Percentiles rank a stretch among this genome's conserved stretches.
phyloP scores from a whole-genome alignment of 2,329 filamentous ascomycete genomes.

The Phialophora verrucosa region DNA sequence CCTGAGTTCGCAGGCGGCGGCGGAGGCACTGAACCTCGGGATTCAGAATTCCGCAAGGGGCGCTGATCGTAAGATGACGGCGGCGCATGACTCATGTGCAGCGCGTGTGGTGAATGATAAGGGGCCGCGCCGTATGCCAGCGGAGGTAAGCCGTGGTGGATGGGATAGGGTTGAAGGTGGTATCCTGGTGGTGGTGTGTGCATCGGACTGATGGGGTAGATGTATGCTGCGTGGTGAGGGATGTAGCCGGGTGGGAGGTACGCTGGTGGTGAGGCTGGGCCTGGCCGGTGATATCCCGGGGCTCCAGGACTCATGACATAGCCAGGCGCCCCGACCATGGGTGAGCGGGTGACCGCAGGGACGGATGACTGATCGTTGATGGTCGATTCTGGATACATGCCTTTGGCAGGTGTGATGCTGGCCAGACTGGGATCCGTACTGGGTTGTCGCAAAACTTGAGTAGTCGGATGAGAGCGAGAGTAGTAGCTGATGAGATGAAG shows the following conservation, averaged over 20 bases:
- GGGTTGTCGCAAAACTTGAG: slow-evolving; percentile 77
- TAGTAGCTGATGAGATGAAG: slow-evolving; percentile 98
- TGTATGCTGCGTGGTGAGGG: slow-evolving; percentile 43
- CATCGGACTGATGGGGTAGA: slow-evolving; percentile 54
- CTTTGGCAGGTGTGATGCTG: slow-evolving; percentile 84
- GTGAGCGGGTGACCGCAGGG: slow-evolving; percentile 78
- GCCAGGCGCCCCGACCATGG: slow-evolving; percentile 62
- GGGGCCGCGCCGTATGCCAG: slow-evolving; percentile 32
- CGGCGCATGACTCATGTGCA: slow-evolving; percentile 35
- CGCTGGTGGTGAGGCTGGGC: slow-evolving; percentile 47
- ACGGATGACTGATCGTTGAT: slow-evolving; percentile 82
- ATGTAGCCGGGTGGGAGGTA: slow-evolving; percentile 45
- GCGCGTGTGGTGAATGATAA: slow-evolving; percentile 30
- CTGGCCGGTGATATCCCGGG: slow-evolving; percentile 59
- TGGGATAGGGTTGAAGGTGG: slow-evolving; percentile 33
- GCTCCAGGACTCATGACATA: slow-evolving; percentile 60
- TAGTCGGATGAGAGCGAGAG: slow-evolving; percentile 75
- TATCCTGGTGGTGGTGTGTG: slow-evolving; percentile 49
- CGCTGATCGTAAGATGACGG: slow-evolving; percentile 39
- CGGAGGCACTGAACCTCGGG: slow-evolving; percentile 47
- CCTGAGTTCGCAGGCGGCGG: slow-evolving; percentile 43
- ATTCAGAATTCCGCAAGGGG: slow-evolving; percentile 36
- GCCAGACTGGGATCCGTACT: slow-evolving; percentile 79
- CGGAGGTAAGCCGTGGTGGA: slow-evolving; percentile 31
- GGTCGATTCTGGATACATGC: slow-evolving; percentile 96